Base-by-base conservation (phyloP, 805 yeast species). In the Cyberlindnera nakhonratchasimensis region DNA sequence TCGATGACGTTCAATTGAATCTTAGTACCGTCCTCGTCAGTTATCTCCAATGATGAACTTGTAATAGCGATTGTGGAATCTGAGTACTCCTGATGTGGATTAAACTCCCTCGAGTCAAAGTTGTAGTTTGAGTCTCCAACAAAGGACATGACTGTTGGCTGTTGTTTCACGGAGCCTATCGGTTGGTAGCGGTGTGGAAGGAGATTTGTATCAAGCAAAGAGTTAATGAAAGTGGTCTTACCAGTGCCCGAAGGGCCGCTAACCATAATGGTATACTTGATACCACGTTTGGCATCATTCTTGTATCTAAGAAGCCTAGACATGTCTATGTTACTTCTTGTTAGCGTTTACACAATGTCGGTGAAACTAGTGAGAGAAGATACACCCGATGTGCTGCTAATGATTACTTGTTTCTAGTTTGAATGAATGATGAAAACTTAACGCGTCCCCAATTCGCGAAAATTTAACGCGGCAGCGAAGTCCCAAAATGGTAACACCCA, bases 21-120 rank as follows among this genome's bases (percentile, higher is more conserved):
- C 51, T 74, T 75, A 12, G 76, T 66, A 45, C 74, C 77, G 48
- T 77, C 83, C 37, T 78, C 85, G 57, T 81, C 86, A 39, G 72
- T 55, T 36, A 81, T 70, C 53, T 81, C 86, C 21, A 80, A 71
- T 17, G 70, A 69, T 6, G 82, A 76, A 52, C 79, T 83, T 3
- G 90, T 82, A 51, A 85, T 75, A 7, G 89, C 80, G 43, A 84
- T 78, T 3, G 91, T 90, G 2, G 90, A 83, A 58, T 84, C 90
- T 52, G 75, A 73, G 51, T 73, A 65, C 10, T 82, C 77, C n/a
- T 38, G 39, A 5, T 62, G 48, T 3, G 93, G 80, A 57, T 81
- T 80, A 62, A 85, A 85, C 34, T 71, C 75, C 43, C 77, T 68
- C 42, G 79, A 73, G 48, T 77, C 72, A 39, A 78, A 73, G 14